Conservation (phyloP, 2,329 filamentous ascomycete genomes). For the Pestalotiopsis sp. region DNA sequence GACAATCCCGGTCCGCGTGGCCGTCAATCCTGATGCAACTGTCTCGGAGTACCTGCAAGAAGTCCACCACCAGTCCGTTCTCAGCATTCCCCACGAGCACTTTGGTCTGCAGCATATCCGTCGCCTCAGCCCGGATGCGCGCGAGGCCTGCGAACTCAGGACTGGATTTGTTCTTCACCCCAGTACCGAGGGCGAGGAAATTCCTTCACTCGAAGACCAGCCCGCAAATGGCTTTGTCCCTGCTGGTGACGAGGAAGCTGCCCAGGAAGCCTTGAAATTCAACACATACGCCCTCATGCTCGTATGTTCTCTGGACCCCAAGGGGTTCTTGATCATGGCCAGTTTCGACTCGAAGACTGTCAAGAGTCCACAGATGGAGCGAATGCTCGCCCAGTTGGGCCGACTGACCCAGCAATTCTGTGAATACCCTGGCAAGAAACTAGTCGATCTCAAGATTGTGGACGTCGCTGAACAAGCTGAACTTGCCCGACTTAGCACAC, state of each 20-base stretch:
- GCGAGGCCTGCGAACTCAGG: conserved; percentile 57
- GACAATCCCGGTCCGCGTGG: conserved; percentile 58
- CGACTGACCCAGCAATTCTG: conserved; percentile 53
- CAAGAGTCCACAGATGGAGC: conserved; percentile 51
- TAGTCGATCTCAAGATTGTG: conserved; percentile 38
- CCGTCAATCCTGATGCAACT: conserved; percentile 41
- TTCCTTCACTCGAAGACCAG: conserved; percentile 29
- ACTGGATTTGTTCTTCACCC: conserved; percentile 59
- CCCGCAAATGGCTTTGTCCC: conserved; percentile 57
- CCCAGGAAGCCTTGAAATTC: conserved; percentile 61
- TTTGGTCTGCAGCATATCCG: conserved; percentile 63
- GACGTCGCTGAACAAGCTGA: conserved; percentile 35
- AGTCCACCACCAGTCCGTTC: conserved; percentile 58
- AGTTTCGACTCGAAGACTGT: conserved; percentile 68
- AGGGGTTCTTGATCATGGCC: conserved; percentile 61
- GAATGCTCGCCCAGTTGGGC: conserved; percentile 54
- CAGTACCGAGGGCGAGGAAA: conserved; percentile 32
- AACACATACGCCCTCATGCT: conserved; percentile 66
- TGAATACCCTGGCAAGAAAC: conserved; percentile 31
- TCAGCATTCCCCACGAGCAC: conserved; percentile 67
- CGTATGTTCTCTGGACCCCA: conserved; percentile 61
- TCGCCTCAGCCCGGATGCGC: conserved; percentile 54
- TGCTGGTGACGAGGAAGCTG: conserved; percentile 57
- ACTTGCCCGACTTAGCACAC: conserved; percentile 31
- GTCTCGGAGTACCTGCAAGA: conserved; percentile 55